Percentiles rank a stretch among this genome's conserved stretches.
Conservation (phyloP, 164 flowering plant genomes). For the Nelumbo lutea region DNA sequence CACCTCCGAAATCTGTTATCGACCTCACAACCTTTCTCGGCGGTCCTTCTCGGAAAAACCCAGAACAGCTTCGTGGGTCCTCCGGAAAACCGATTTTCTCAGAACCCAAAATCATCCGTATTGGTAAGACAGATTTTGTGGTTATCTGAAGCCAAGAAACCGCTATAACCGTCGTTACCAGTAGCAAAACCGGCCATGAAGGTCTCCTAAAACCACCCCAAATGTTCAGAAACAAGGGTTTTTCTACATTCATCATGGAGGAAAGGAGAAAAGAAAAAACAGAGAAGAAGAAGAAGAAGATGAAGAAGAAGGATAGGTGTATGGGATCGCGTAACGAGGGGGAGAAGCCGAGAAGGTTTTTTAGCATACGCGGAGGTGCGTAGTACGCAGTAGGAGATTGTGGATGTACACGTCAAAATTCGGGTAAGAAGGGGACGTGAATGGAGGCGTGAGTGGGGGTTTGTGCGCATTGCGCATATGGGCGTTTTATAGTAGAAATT, state of each 20-base stretch:
- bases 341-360: no score
- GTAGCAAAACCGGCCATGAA: slow-evolving; percentile 30
- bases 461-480: no score
- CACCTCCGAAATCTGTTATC: slow-evolving; percentile 78
- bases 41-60: slow-evolving; percentile 32
- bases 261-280: no score
- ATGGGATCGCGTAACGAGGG: no score
- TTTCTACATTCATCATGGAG: slow-evolving; percentile 28
- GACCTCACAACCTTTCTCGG: slow-evolving; percentile 44
- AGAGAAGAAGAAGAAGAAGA: no score
- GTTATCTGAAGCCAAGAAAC: slow-evolving; percentile 35
- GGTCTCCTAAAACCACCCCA: slow-evolving; percentile 23
- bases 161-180: slow-evolving; percentile 32
- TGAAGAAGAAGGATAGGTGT: no score
- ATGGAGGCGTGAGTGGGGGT: no score
- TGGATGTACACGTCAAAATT: no score
- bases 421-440: no score
- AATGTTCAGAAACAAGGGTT: slow-evolving; percentile 13
- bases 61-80: slow-evolving; percentile 30
- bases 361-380: no score
- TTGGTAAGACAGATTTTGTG: slow-evolving; percentile 23
- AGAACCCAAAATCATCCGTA: slow-evolving; percentile 11
- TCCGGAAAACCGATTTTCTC: background rate
- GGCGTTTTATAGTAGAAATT: no score
- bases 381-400: no score